Evolutionary conservation across 1,284 basidiomycete species (phyloP).

Genomic region (Rhodofomes roseus): DNA sequence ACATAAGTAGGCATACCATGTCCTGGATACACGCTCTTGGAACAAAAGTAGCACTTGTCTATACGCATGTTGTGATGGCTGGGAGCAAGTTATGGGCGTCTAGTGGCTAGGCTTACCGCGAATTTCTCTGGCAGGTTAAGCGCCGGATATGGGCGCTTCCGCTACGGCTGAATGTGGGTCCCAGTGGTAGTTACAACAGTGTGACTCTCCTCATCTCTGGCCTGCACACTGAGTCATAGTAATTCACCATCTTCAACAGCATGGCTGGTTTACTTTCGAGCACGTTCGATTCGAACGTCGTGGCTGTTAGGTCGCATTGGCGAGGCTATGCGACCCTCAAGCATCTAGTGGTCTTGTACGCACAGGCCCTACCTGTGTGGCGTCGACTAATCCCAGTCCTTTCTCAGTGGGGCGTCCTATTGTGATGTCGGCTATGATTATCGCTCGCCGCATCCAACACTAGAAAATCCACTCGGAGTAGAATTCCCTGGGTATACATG

Average conservation of each 20-base stretch:
- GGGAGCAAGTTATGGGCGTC: neutral
- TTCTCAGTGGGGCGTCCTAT: conserved; percentile 49
- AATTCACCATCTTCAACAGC: too few species aligned
- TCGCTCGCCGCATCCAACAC: conserved; percentile 26
- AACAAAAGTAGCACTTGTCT: conserved; percentile 93
- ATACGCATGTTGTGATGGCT: conserved; percentile 58
- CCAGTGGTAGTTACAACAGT: too few species aligned
- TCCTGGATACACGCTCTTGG: conserved; percentile 91
- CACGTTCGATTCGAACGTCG: conserved; percentile 15
- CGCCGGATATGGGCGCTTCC: neutral
- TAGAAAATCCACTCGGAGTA: conserved; percentile 42
- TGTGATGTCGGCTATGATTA: conserved; percentile 36
- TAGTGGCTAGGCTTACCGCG: neutral
- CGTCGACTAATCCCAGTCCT: neutral
- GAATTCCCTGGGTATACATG: conserved; percentile 42
- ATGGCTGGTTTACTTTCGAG: too few species aligned
- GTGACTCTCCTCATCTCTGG: neutral
- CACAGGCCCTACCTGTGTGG: neutral
- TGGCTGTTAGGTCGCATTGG: neutral
- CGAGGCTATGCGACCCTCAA: neutral
- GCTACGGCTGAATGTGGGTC: neutral
- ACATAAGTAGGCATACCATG: conserved; percentile 65
- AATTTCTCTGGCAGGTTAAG: neutral
- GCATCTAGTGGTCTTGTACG: conserved; percentile 4
- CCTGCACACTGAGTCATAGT: too few species aligned